A percentile compares a stretch with the other conserved stretches of the same genome.
phyloP scores from a whole-genome alignment of 176 grass and related monocot species.

The Alopecurus myosuroides region DNA sequence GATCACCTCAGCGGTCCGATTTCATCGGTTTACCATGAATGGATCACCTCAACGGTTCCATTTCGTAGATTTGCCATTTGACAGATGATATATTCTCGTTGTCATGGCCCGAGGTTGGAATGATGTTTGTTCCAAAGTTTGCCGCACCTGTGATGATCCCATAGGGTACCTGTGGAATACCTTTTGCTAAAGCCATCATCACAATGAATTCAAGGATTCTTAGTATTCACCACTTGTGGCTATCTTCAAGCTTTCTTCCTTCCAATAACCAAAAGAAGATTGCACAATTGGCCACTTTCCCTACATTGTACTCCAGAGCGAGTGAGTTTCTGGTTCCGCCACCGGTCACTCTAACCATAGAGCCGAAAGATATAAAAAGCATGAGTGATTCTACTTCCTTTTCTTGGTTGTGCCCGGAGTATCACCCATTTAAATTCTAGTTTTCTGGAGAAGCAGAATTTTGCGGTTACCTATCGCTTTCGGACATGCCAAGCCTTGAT shows the following conservation, averaged over 20 bases:
- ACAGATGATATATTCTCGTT: neutral
- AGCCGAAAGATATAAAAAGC: constrained; percentile 38
- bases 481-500: constrained; percentile 24
- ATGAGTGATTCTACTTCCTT: constrained; percentile 19
- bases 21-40: no score
- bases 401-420: constrained; percentile 28
- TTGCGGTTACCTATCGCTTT: constrained; percentile 40
- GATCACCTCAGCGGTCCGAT: no score
- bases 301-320: constrained; percentile 29
- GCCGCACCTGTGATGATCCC: constrained; percentile 7
- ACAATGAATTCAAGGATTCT: constrained; percentile 43
- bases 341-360: constrained; percentile 31
- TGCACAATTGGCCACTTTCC: constrained; percentile 15
- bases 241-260: neutral
- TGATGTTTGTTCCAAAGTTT: neutral
- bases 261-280: constrained; percentile 11
- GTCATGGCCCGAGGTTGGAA: neutral
- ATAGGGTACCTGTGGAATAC: constrained; percentile 41
- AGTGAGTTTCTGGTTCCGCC: constrained; percentile 48
- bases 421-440: constrained; percentile 24
- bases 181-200: constrained; percentile 31
- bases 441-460: constrained; percentile 20
- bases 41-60: no score
- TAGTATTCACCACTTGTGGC: constrained; percentile 45
- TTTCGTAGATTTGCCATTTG: no score